phyloP scores from a whole-genome alignment of 2,329 filamentous ascomycete species.

The Pochonia chlamydosporia region DNA sequence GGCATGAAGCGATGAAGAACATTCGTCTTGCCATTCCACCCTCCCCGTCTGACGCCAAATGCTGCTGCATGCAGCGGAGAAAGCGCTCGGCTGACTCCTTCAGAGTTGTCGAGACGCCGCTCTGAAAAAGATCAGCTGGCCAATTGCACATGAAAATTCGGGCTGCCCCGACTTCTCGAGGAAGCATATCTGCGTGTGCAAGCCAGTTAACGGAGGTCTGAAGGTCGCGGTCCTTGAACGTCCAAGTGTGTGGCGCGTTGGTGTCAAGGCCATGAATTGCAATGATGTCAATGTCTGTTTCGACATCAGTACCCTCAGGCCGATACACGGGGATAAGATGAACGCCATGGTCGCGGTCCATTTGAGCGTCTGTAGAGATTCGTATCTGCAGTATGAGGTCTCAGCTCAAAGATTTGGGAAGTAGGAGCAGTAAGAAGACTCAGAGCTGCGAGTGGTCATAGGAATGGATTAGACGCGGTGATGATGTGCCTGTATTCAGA shows the following conservation, averaged over 20 bases:
- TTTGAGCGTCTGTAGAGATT: no score
- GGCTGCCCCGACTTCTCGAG: constrained; percentile 9
- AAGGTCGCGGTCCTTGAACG: constrained; percentile 8
- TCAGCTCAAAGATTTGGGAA: no score
- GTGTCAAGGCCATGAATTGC: constrained; percentile 30
- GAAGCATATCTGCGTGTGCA: constrained; percentile 18
- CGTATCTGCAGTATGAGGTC: no score
- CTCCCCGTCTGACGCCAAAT: neutral
- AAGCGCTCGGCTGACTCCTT: constrained; percentile 18
- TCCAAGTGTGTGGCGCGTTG: constrained; percentile 23
- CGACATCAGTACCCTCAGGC: no score
- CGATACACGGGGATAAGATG: no score
- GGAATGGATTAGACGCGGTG: no score
- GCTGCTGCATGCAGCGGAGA: constrained; percentile 15
- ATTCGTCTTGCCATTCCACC: constrained; percentile 15
- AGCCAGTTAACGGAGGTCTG: constrained; percentile 20
- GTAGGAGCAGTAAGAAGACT: no score
- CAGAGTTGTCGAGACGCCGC: no score
- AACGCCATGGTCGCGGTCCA: no score
- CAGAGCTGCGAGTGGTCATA: no score
- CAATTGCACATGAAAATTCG: constrained; percentile 24
- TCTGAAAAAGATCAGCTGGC: constrained; percentile 18
- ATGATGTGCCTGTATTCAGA: no score
- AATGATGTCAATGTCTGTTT: constrained; percentile 23
- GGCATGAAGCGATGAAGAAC: constrained; percentile 27